A percentile compares a stretch with the other conserved stretches of the same genome.
These are phyloP conservation scores for Pinus tabuliformis DNA, from an alignment of 75 land plant genomes.

Conservation along the genomic window DNA sequence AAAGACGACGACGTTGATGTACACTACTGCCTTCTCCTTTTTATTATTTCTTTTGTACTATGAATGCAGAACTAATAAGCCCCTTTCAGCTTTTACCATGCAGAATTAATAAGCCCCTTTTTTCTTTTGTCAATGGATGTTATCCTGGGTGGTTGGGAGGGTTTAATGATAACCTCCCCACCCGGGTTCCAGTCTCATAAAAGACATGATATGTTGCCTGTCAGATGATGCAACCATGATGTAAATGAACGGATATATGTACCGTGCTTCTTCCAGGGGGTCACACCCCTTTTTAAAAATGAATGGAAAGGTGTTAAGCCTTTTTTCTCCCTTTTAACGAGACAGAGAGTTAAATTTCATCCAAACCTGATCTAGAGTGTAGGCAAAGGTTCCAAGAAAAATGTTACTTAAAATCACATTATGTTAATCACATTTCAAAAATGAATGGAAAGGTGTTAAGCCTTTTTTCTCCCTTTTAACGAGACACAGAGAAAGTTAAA, in stretches of 20 bases:
- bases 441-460: neutral
- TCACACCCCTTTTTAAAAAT: too few species aligned
- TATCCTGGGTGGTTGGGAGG: too few species aligned
- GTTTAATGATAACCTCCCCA: too few species aligned
- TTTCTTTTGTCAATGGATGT: too few species aligned
- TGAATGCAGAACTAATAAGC: neutral
- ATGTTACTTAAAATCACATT: too few species aligned
- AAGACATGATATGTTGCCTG: too few species aligned
- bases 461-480: neutral
- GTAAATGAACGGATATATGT: too few species aligned
- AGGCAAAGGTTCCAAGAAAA: too few species aligned
- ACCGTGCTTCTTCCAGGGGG: too few species aligned
- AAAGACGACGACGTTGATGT: constrained; percentile 9
- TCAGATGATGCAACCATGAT: too few species aligned
- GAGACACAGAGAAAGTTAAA: neutral
- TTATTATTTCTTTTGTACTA: neutral
- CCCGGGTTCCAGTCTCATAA: too few species aligned
- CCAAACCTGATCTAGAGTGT: neutral
- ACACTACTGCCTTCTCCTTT: neutral
- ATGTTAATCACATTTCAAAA: too few species aligned
- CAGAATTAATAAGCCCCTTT: neutral
- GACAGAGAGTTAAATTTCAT: neutral
- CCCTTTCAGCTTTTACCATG: neutral
- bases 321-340: neutral
- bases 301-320: neutral